Base-by-base conservation (phyloP, 179 eudicot genomes). In the Vitellaria paradoxa region DNA sequence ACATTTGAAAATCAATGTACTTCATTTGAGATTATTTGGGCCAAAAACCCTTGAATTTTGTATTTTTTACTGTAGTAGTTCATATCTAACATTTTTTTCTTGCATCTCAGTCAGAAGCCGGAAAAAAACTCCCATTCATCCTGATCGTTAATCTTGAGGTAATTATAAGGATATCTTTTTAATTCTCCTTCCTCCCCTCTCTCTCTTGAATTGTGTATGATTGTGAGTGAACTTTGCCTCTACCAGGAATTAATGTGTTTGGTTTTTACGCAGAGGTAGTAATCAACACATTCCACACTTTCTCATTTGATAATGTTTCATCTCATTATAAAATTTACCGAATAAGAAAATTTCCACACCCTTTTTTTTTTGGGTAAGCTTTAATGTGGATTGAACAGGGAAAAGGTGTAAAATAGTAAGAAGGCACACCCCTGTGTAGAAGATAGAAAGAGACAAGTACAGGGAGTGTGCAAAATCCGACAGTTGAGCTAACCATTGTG, bases 111-210 rank as follows among this genome's bases (percentile, higher is more conserved):
- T 87, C 97, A 76, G 94, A 89, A 83, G 96, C 91, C 70, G 99
- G 99, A 74, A 92, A 80, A 80, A 91, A 82, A 76, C 91, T 94
- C 67, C 99, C 98, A 20, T 96, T 96, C 82, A 74, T 94, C 85
- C 90, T 96, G 72, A 79, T 94, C 56, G 76, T 96, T 73, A 96
- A 96, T 85, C 97, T 96, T 77, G 88, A 89, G 98, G 99, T 96
- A 85, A 17, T 81, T 52, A n/a, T 62, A 47, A 24, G 30, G 50
- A 56, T 68, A 45, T 15, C 21, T 53, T 55, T 55, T 55, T 2
- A 26, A 57, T 12, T 57, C 62, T 57, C 18, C 17, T 5, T 6
- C 59, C 60, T 65, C 9, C 59, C 21, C 15, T 61, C 26, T 24
- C 9, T 62, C 2, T 13, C 15, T 21, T 62, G 59, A 21, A 53